Evolutionary conservation across 2,329 filamentous ascomycete genomes (phyloP).

Genomic region (Coniochaeta sp.): DNA sequence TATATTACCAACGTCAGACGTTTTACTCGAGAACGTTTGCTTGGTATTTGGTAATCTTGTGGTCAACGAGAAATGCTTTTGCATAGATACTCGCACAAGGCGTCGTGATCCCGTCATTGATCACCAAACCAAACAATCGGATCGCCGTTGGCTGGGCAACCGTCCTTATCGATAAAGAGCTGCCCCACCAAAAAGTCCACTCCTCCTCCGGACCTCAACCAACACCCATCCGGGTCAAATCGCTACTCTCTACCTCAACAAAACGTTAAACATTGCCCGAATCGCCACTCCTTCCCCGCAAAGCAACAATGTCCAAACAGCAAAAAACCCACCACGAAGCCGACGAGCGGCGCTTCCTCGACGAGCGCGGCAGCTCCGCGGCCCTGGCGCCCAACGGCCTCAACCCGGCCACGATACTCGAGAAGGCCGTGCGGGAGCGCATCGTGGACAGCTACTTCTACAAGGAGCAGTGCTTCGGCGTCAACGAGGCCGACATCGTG

Average conservation of each 20-base stretch:
- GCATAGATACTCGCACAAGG: neutral
- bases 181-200: slow-evolving; percentile 3
- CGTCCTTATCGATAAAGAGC: slow-evolving; percentile 27
- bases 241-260: neutral
- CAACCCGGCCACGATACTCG: slow-evolving; percentile 92
- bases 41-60: neutral
- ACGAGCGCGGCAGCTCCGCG: slow-evolving; percentile 78
- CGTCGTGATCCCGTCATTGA: neutral
- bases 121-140: slow-evolving; percentile 4
- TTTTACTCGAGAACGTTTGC: neutral
- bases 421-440: slow-evolving; percentile 90
- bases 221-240: no score
- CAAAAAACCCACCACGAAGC: slow-evolving; percentile 49
- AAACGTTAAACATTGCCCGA: slow-evolving; percentile 8
- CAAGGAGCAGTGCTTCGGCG: slow-evolving; percentile 96
- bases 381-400: slow-evolving; percentile 75
- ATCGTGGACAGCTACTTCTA: slow-evolving; percentile 95
- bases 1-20: neutral
- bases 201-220: neutral
- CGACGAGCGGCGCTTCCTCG: slow-evolving; percentile 75
- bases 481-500: slow-evolving; percentile 77
- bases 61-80: neutral
- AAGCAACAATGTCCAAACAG: neutral
- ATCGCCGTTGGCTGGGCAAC: slow-evolving; percentile 33
- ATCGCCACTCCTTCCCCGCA: slow-evolving; percentile 4